Conservation (phyloP, 805 yeast species). For the Myxozyma udenii region DNA sequence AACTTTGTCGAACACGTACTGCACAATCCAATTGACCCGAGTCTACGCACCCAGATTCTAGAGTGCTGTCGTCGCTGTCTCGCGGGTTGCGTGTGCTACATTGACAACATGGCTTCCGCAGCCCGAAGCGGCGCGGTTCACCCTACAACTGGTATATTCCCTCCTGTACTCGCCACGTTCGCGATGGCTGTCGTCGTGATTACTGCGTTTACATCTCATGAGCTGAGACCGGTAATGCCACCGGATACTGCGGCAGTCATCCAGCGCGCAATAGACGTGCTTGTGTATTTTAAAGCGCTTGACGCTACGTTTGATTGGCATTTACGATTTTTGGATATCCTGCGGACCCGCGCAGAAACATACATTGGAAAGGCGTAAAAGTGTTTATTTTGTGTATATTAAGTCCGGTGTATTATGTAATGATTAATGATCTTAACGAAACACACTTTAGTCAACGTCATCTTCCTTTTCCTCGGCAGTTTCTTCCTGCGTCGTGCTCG, state of each 20-base stretch:
- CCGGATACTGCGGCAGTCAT: not conserved
- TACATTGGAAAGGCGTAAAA: too few species aligned
- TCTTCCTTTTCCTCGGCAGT: conserved; percentile 1
- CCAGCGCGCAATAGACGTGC: not conserved
- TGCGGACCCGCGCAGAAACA: not conserved
- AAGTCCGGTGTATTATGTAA: too few species aligned
- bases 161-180: not conserved
- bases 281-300: not conserved
- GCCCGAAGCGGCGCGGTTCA: not conserved
- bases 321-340: not conserved
- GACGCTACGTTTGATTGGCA: not conserved
- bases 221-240: not conserved
- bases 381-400: too few species aligned
- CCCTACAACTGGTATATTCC: not conserved
- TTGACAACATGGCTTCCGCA: not conserved
- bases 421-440: too few species aligned
- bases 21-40: not conserved
- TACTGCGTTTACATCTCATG: not conserved
- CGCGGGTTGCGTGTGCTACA: not conserved
- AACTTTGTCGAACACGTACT: conserved; percentile 1
- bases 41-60: not conserved
- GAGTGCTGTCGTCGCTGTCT: conserved; percentile 1
- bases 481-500: conserved; percentile 5
- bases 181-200: not conserved
- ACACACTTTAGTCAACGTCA: not conserved